A percentile compares a stretch with the other conserved stretches of the same genome.
These are phyloP conservation scores for Wickerhamiella kurtzmanii DNA, from an alignment of 805 yeast genomes.

Conservation along the genomic window DNA sequence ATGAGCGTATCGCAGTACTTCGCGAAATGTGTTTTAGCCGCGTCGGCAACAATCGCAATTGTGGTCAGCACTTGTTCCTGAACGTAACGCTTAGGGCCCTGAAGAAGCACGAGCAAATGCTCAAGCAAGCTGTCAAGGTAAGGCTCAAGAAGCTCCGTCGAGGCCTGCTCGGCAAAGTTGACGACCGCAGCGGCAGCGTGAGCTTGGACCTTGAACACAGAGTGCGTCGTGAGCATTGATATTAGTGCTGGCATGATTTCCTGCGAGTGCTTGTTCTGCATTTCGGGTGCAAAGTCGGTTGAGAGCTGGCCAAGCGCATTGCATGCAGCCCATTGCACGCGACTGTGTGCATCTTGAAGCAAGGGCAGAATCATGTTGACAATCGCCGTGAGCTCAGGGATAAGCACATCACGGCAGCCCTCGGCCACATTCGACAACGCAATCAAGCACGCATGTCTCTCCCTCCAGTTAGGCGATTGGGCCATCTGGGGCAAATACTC, in stretches of 20 bases:
- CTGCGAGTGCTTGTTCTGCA: constrained; percentile 70
- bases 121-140: constrained; percentile 69
- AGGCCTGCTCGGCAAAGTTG: constrained; percentile 84
- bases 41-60: constrained; percentile 93
- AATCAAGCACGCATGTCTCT: constrained; percentile 93
- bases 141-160: constrained; percentile 81
- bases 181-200: constrained; percentile 98
- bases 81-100: constrained; percentile 79
- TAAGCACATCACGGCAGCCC: constrained; percentile 84
- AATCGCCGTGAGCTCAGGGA: constrained; percentile 65
- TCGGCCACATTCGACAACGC: constrained; percentile 94
- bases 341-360: constrained; percentile 73
- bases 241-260: constrained; percentile 79
- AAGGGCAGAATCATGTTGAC: constrained; percentile 76
- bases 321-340: constrained; percentile 96
- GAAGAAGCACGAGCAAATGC: constrained; percentile 60
- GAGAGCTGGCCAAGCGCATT: constrained; percentile 94
- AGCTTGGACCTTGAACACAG: constrained; percentile 77
- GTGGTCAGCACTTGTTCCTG: constrained; percentile 97
- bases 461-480: constrained; percentile 70
- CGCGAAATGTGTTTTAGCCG: constrained; percentile 75
- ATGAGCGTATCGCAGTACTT: constrained; percentile 90
- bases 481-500: constrained; percentile 77
- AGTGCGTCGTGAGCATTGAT: constrained; percentile 55
- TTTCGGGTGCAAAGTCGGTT: constrained; percentile 84